A percentile compares a stretch with the other conserved stretches of the same genome.
These are phyloP conservation scores for Crassisporium funariophilum DNA, from an alignment of 768 basidiomycete species.

Conservation along the genomic window DNA sequence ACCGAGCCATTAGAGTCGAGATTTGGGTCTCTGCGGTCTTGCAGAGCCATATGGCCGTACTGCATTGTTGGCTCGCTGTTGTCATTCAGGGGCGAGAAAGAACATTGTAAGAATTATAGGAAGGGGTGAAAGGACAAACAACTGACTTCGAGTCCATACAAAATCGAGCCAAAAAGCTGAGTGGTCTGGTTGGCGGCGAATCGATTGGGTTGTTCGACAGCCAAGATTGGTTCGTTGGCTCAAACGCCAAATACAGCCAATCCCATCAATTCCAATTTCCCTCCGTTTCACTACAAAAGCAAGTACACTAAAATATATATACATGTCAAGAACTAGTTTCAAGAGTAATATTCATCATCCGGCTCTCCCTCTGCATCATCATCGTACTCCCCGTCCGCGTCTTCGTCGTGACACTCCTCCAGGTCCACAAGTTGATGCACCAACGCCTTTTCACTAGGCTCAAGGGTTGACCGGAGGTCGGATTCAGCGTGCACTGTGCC, in stretches of 20 bases:
- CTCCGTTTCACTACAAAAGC: no score
- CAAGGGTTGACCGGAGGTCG: slow-evolving; percentile 31
- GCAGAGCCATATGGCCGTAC: slow-evolving; percentile 57
- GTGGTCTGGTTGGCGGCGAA: slow-evolving; percentile 15
- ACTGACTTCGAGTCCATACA: slow-evolving; percentile 39
- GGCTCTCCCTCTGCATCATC: slow-evolving; percentile 33
- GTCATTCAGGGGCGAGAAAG: no score
- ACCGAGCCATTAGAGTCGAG: slow-evolving; percentile 64
- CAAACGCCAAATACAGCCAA: no score
- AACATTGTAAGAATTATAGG: slow-evolving; percentile 10
- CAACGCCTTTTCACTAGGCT: slow-evolving; percentile 30
- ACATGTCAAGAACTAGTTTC: slow-evolving; percentile 14
- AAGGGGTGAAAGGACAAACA: slow-evolving; percentile 35
- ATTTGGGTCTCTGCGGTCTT: slow-evolving; percentile 55
- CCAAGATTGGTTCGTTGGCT: no score
- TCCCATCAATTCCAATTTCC: slow-evolving; percentile 8
- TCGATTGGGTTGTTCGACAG: slow-evolving; percentile 29
- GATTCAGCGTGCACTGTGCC: slow-evolving; percentile 27
- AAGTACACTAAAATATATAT: slow-evolving; percentile 9
- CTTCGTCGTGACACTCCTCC: slow-evolving; percentile 51
- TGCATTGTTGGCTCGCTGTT: slow-evolving; percentile 61
- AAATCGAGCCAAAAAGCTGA: slow-evolving; percentile 32
- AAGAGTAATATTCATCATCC: slow-evolving; percentile 17
- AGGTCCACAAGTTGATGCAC: no score
- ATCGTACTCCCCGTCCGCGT: slow-evolving; percentile 43